Evolutionary conservation across 2,329 filamentous ascomycete species (phyloP).

Genomic region (Sclerotinia subarctica): DNA sequence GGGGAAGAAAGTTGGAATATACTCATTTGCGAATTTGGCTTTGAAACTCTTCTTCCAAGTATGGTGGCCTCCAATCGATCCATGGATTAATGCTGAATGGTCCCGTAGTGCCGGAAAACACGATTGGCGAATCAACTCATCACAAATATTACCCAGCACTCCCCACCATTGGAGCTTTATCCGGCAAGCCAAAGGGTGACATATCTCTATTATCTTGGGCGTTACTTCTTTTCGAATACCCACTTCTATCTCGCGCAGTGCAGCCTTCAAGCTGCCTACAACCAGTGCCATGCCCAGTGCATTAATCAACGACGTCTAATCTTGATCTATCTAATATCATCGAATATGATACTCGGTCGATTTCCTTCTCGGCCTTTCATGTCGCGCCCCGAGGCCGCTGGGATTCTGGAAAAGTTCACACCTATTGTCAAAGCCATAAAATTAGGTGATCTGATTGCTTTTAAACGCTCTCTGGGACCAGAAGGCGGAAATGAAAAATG

Average conservation of each 20-base stretch:
- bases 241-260: slow-evolving; percentile 75
- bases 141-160: slow-evolving; percentile 79
- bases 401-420: slow-evolving; percentile 63
- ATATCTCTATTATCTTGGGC: slow-evolving; percentile 90
- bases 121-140: slow-evolving; percentile 85
- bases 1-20: slow-evolving; percentile 83
- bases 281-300: slow-evolving; percentile 71
- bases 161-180: slow-evolving; percentile 76
- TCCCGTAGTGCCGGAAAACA: slow-evolving; percentile 67
- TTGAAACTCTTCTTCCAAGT: slow-evolving; percentile 83
- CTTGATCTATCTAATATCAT: slow-evolving; percentile 77
- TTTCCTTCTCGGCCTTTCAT: slow-evolving; percentile 70
- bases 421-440: slow-evolving; percentile 72
- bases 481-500: slow-evolving; percentile 58
- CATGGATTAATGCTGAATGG: slow-evolving; percentile 19
- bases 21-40: slow-evolving; percentile 87
- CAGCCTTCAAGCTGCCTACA: slow-evolving; percentile 75
- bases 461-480: slow-evolving; percentile 64
- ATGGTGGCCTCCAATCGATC: slow-evolving; percentile 34
- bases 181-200: slow-evolving; percentile 85
- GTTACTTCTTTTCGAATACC: slow-evolving; percentile 81
- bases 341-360: slow-evolving; percentile 79
- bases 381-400: slow-evolving; percentile 64
- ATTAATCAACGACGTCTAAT: slow-evolving; percentile 74
- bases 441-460: slow-evolving; percentile 69